Base-by-base conservation (phyloP, 2,329 filamentous ascomycete genomes). In the Pseudocercospora ulei region DNA sequence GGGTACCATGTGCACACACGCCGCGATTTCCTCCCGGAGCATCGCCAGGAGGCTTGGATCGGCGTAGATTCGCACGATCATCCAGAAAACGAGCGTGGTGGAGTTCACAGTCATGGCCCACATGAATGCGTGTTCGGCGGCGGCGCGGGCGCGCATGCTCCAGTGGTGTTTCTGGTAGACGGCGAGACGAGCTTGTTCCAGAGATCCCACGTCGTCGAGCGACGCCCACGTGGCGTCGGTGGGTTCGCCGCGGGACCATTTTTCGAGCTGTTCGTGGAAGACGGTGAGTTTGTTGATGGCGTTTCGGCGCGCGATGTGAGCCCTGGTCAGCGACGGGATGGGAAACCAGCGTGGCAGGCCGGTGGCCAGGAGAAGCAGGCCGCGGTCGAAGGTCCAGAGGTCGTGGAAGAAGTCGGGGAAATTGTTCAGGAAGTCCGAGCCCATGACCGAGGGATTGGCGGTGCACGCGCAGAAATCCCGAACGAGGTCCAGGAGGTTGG, bases 301-400 rank as follows among this genome's bases (percentile, higher is more conserved):
- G 9, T 48, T 49, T 22, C 41, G 54, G 3, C 56, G 50, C 7
- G 58, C 57, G 23, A 66, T 60, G 49, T 70, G 64, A 6, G 72
- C 69, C 17, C 61, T 57, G 3, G 65, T 65, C 7, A 72, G 56
- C 0, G 64, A 62, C 1, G 72, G 72, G 16, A 72, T 60, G 3
- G 74, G 74, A 11, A 69, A 55, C 63, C 71, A 73, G 13, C 70
- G 65, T 8, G 75, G 73, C 3, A 75, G 52, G 0, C 75, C 75
- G 6, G 70, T 62, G 2, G 71, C 61, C 17, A 80, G 62, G 12
- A 66, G 64, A 28, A 68, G 65, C 51, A 75, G 73, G 3, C 67
- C 68, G 12, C 59, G 56, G 46, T 78, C 73, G 43, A 79, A 59
- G 4, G 59, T 64, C 56, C 70, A 73, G 3, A 80, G 50, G 50